These are phyloP conservation scores for Aegilops bicornis DNA, from an alignment of 176 grass and related monocot species.

Conservation along the genomic window DNA sequence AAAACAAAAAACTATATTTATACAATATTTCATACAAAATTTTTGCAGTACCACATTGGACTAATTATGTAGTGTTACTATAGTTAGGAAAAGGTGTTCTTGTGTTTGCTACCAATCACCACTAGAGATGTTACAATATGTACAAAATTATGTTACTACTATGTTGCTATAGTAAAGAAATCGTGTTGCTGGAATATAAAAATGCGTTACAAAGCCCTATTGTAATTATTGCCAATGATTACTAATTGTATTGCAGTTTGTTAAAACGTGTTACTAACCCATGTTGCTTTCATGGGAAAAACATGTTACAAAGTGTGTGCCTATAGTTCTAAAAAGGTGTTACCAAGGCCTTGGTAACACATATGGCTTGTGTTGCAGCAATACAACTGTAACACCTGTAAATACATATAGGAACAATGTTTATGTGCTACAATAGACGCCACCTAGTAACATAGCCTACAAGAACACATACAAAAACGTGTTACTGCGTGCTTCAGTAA, in stretches of 20 bases:
- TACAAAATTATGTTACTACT: no score
- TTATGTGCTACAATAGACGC: background rate
- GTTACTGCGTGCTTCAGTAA: background rate
- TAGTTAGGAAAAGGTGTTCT: no score
- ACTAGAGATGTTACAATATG: no score
- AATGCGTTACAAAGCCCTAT: no score
- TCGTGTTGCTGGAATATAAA: no score
- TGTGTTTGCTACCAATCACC: no score
- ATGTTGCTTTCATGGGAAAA: background rate
- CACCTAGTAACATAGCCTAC: background rate
- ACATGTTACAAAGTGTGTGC: background rate
- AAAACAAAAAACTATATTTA: no score
- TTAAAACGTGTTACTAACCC: background rate
- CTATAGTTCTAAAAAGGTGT: background rate
- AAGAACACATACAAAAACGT: background rate
- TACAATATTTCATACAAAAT: no score
- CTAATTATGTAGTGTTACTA: no score
- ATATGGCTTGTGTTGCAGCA: background rate
- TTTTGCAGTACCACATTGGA: no score
- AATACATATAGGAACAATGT: background rate
- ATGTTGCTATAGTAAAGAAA: no score
- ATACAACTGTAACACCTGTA: background rate
- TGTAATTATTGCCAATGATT: no score
- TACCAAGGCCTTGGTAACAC: background rate
- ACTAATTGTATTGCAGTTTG: background rate